phyloP scores from a whole-genome alignment of 2,329 filamentous ascomycete genomes.

The Balansia obtecta region DNA sequence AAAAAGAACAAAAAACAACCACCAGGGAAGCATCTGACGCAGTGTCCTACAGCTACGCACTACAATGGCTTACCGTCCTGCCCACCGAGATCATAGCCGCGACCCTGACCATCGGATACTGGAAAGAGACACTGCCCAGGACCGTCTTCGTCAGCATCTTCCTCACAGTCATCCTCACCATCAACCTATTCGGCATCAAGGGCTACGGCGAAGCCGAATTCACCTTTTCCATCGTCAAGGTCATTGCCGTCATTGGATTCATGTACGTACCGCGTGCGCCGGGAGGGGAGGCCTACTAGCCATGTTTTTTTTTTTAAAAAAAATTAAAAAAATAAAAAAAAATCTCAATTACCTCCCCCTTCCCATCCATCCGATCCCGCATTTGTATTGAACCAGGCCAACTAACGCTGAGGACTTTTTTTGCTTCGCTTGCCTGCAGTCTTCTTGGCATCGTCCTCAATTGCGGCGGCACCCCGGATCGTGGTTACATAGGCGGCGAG shows the following conservation, averaged over 20 bases:
- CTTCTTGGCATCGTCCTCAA: conserved; percentile 79
- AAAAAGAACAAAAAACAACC: too few relatives aligned
- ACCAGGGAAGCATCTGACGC: too few relatives aligned
- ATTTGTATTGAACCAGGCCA: not conserved
- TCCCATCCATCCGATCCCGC: too few relatives aligned
- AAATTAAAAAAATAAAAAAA: too few relatives aligned
- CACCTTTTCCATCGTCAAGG: conserved; percentile 74
- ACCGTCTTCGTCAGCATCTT: conserved; percentile 78
- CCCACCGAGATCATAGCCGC: conserved; percentile 82
- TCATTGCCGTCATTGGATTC: conserved; percentile 76
- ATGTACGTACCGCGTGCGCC: conserved; percentile 47
- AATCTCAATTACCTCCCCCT: not conserved
- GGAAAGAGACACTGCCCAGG: conserved; percentile 52
- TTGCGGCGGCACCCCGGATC: conserved; percentile 61
- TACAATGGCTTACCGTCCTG: conserved; percentile 77
- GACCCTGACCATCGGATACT: conserved; percentile 72
- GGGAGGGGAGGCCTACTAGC: too few relatives aligned
- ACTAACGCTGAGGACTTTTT: not conserved
- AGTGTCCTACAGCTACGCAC: conserved; percentile 48
- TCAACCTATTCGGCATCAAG: conserved; percentile 82
- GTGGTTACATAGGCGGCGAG: conserved; percentile 66
- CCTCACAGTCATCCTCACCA: conserved; percentile 58
- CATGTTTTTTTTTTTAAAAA: too few relatives aligned
- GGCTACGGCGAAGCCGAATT: conserved; percentile 88
- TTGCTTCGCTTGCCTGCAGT: conserved; percentile 27